phyloP scores from a whole-genome alignment of 768 basidiomycete species.

The Mycena sanguinolenta region DNA sequence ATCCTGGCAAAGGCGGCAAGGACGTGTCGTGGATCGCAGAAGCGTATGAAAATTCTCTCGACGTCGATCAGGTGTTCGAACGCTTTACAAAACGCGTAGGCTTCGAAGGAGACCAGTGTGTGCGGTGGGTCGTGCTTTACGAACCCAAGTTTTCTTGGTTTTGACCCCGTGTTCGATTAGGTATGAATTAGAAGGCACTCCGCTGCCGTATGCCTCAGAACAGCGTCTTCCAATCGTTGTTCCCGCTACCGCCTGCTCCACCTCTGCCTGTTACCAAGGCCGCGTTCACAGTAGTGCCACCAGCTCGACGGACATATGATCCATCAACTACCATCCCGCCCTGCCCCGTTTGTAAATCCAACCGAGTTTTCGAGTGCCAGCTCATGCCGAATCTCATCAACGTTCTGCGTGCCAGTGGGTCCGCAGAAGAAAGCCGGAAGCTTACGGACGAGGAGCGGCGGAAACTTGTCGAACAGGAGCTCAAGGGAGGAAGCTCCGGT shows the following conservation, averaged over 20 bases:
- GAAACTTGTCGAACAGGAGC: constrained; percentile 66
- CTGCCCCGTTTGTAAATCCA: constrained; percentile 77
- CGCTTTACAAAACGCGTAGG: constrained; percentile 81
- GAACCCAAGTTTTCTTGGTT: neutral
- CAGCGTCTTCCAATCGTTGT: constrained; percentile 77
- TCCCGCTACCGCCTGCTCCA: constrained; percentile 65
- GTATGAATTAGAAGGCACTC: constrained; percentile 89
- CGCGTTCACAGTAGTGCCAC: constrained; percentile 67
- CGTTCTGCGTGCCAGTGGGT: constrained; percentile 60
- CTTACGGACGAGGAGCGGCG: constrained; percentile 78
- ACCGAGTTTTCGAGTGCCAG: constrained; percentile 91
- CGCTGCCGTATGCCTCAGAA: constrained; percentile 91
- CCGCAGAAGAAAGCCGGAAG: constrained; percentile 38
- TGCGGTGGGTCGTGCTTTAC: constrained; percentile 71
- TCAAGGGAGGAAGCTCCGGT: constrained; percentile 61
- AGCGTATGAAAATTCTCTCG: constrained; percentile 83
- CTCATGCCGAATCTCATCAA: constrained; percentile 96
- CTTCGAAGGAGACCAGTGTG: constrained; percentile 84
- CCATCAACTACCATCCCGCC: constrained; percentile 65
- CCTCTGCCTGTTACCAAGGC: constrained; percentile 71
- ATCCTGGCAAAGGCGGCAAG: constrained; percentile 57
- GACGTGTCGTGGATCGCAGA: constrained; percentile 76
- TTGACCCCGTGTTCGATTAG: constrained; percentile 53
- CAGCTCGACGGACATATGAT: constrained; percentile 67
- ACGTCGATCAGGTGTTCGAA: constrained; percentile 89